Evolutionary conservation across 345 rosid genomes (phyloP), one percentile per base, ranked within the genome.

Genomic region (Nephelium lappaceum): DNA sequence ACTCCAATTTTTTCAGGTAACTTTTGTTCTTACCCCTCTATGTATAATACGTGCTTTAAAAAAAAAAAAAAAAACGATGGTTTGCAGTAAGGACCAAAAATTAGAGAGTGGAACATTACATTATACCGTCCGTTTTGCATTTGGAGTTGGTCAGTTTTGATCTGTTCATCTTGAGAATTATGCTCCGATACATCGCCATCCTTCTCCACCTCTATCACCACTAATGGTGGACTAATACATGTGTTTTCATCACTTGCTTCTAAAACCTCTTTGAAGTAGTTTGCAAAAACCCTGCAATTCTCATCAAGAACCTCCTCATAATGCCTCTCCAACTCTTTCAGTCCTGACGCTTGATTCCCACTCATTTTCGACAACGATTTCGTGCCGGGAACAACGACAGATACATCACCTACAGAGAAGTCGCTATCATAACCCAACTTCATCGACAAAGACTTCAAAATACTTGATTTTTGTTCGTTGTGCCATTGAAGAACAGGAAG

Each of bases 331-430:
- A 89, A 42, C 51, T 77, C 86, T 82, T 84, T 89, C 69, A 91
- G 74, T 84, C 83, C 85, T 15, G 77, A 68, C 14, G 89, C 89
- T 79, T 91, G 93, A 64, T 75, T 82, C 0, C 87, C 87, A 3
- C 86, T 89, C 84, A 91, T 85, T 77, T 83, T 88, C 58, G 95
- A 87, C 73, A 91, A 19, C 71, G 74, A 42, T 57, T 89, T 91
- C 36, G 81, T 45, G 67, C 57, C 38, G 0, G 90, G 90, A 68
- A 85, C 47, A 25, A 78, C 84, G 60, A 85, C 81, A 1, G 91
- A 86, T 0, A 73, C 78, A 27, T 49, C 88, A 31, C 36, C 36
- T 1, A 31, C 36, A 2, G 36, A 31, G 36, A 31, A 31, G 7
- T 81, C 81, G 18, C 60, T 51, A 11, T 77, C 83, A 16, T 38